These are phyloP conservation scores for Huntiella abstrusa DNA, from an alignment of 2,329 filamentous ascomycete genomes.

Conservation along the genomic window DNA sequence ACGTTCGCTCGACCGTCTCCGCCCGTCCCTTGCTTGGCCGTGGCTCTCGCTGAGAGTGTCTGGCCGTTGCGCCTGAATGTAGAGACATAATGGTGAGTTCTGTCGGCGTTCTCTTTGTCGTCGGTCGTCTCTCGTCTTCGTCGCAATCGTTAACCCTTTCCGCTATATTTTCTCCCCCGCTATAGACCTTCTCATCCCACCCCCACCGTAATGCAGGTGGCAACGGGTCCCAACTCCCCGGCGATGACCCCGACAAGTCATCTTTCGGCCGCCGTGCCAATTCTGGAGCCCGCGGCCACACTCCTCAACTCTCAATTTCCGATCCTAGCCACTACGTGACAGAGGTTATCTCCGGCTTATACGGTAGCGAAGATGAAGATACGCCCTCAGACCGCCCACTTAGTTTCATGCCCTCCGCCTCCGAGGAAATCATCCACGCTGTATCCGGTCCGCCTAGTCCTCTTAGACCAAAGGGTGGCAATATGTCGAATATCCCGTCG, in stretches of 20 bases:
- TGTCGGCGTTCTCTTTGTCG: not conserved
- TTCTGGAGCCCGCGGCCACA: conserved; percentile 30
- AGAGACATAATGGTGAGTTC: conserved; percentile 10
- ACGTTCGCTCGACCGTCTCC: not conserved
- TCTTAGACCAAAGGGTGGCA: conserved; percentile 23
- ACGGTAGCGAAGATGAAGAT: conserved; percentile 56
- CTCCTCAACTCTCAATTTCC: conserved; percentile 48
- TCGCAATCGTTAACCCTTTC: conserved; percentile 4
- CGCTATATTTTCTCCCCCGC: not conserved
- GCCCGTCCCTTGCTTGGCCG: conserved; percentile 1
- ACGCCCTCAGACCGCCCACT: conserved; percentile 42
- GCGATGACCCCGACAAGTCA: too few relatives aligned
- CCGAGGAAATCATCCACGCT: conserved; percentile 21
- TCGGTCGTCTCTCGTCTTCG: not conserved
- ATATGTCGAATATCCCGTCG: conserved; percentile 20
- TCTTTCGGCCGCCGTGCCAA: conserved; percentile 26
- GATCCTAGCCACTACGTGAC: conserved; percentile 89
- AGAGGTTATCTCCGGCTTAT: conserved; percentile 79
- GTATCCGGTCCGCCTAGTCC: conserved; percentile 12
- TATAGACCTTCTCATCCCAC: conserved; percentile 18
- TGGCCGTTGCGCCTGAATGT: conserved; percentile 10
- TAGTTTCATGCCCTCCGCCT: conserved; percentile 40
- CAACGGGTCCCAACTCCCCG: conserved; percentile 16
- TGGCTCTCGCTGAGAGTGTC: conserved; percentile 9
- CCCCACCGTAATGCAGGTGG: conserved; percentile 34